Evolutionary conservation across 2,329 filamentous ascomycete species (phyloP).

Genomic region (Fonsecaea nubica): DNA sequence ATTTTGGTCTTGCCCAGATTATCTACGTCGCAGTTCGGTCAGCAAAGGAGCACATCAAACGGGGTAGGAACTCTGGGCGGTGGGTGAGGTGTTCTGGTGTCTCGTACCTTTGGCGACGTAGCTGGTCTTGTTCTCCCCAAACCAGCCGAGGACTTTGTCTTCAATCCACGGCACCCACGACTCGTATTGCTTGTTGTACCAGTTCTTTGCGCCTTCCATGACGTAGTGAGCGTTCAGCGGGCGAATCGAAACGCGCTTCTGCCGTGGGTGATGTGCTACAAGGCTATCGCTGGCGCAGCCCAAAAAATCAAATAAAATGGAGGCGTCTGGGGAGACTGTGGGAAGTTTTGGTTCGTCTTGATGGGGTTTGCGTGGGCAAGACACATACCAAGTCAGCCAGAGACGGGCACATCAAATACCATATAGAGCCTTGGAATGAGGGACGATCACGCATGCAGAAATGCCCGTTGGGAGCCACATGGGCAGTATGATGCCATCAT

Average conservation of each 20-base stretch:
- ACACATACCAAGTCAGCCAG: neutral
- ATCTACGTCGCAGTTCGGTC: constrained; percentile 53
- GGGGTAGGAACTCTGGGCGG: neutral
- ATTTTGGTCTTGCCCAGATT: constrained; percentile 73
- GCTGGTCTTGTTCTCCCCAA: constrained; percentile 77
- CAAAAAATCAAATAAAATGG: too few species aligned
- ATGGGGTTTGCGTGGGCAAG: neutral
- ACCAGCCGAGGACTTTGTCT: constrained; percentile 73
- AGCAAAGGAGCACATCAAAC: neutral
- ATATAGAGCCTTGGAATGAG: neutral
- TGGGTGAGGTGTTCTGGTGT: constrained; percentile 18
- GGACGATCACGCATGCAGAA: neutral
- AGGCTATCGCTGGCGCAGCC: too few species aligned
- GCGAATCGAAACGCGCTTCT: too few species aligned
- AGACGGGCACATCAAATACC: neutral
- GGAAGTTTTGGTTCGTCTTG: neutral
- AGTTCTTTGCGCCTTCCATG: constrained; percentile 64
- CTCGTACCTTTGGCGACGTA: constrained; percentile 72
- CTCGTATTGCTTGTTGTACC: constrained; percentile 76
- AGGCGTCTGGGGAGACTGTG: neutral
- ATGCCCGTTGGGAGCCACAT: neutral
- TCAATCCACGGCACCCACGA: constrained; percentile 79
- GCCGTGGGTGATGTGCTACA: too few species aligned
- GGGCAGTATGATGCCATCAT: constrained; percentile 27
- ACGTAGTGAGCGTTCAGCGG: neutral